A percentile compares a stretch with the other conserved stretches of the same genome.
Conservation (phyloP, 345 rosid species). For the Dovyalis caffra region DNA sequence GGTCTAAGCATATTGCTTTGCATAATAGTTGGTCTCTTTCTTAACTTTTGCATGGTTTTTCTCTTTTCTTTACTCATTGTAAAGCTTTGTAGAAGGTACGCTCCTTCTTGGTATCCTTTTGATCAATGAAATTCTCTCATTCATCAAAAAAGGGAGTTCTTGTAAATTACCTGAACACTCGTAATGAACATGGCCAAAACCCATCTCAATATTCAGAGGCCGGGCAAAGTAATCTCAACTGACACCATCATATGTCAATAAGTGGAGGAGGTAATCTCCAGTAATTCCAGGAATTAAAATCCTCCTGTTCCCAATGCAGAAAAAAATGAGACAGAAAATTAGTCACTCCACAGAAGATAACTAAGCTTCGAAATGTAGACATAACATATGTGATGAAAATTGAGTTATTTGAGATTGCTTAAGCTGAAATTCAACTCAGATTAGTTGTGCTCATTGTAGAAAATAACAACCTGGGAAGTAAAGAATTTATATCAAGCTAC, state of each 20-base stretch:
- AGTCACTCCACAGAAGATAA: constrained; percentile 1
- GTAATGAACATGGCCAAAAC: not conserved
- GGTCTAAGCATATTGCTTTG: too few relatives aligned
- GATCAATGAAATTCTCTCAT: too few relatives aligned
- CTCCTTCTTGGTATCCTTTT: too few relatives aligned
- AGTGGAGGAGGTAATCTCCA: constrained; percentile 79
- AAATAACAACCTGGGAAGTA: too few relatives aligned
- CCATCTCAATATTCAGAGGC: not conserved
- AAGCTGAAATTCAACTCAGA: not conserved
- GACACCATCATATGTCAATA: constrained; percentile 38
- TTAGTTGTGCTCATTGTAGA: too few relatives aligned
- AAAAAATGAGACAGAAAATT: constrained; percentile 5
- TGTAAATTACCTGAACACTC: constrained; percentile 6
- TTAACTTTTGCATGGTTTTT: too few relatives aligned
- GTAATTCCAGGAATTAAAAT: constrained; percentile 84
- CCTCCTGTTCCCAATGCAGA: constrained; percentile 55
- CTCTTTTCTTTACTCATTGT: too few relatives aligned
- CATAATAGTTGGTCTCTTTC: too few relatives aligned
- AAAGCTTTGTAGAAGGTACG: too few relatives aligned
- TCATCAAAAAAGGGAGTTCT: not conserved
- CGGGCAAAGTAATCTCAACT: not conserved
- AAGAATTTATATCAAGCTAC: too few relatives aligned
- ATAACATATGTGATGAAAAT: not conserved
- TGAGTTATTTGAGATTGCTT: not conserved
- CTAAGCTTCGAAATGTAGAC: not conserved